Percentiles rank a stretch among this genome's conserved stretches.
Conservation (phyloP, 75 land plant species). For the Larix kaempferi region DNA sequence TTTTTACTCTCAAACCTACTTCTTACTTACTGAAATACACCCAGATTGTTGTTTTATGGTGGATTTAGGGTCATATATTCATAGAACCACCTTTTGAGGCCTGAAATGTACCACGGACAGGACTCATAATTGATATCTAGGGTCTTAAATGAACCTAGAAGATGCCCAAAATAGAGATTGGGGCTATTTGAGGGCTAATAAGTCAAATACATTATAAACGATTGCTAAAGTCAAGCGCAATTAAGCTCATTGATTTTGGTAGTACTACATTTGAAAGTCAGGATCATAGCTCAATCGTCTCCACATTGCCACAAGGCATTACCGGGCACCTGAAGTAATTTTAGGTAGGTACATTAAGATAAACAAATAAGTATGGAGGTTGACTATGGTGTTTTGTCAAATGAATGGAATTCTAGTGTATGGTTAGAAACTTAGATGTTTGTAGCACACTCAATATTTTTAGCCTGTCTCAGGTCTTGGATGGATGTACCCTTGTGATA, state of each 20-base stretch:
- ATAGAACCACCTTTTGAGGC: too few species aligned
- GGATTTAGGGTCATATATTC: too few species aligned
- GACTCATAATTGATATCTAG: too few species aligned
- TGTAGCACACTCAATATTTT: slow-evolving; percentile 8
- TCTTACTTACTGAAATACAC: too few species aligned
- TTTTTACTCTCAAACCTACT: too few species aligned
- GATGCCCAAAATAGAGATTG: too few species aligned
- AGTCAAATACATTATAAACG: slow-evolving; percentile 34
- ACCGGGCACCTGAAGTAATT: slow-evolving; percentile 95
- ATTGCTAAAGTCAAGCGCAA: slow-evolving; percentile 87
- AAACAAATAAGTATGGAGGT: slow-evolving; percentile 1
- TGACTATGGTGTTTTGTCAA: slow-evolving; percentile 4
- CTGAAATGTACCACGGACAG: too few species aligned
- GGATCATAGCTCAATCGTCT: slow-evolving; percentile 73
- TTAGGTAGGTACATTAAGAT: slow-evolving; percentile 50
- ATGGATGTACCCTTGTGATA: slow-evolving; percentile 80
- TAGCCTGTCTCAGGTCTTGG: slow-evolving; percentile 52
- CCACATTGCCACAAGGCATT: slow-evolving; percentile 97
- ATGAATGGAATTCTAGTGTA: neutral
- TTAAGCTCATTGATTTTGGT: slow-evolving; percentile 97
- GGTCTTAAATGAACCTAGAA: too few species aligned
- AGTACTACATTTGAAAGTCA: slow-evolving; percentile 79
- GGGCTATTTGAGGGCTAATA: too few species aligned
- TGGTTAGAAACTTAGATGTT: neutral
- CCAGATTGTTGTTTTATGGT: too few species aligned